phyloP scores from a whole-genome alignment of 106 monocot species.

The Ottelia alismoides region DNA sequence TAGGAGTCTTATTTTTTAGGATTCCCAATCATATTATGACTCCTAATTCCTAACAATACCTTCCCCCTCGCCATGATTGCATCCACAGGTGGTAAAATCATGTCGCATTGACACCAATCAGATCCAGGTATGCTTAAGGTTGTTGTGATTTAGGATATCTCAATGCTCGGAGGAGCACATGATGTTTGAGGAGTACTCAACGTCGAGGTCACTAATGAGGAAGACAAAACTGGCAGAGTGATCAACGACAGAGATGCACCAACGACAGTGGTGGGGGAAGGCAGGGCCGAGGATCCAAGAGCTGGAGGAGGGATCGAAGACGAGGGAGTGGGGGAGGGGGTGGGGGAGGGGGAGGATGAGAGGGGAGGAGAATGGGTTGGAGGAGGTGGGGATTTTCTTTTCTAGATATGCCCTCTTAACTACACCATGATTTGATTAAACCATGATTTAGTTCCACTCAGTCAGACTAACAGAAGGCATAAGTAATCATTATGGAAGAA shows the following conservation, averaged over 20 bases:
- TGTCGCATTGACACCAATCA: conserved; percentile 33
- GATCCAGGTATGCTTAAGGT: conserved; percentile 21
- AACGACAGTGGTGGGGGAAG: conserved; percentile 49
- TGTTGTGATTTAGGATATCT: conserved; percentile 8
- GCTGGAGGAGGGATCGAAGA: conserved; percentile 32
- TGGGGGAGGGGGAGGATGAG: conserved; percentile 42
- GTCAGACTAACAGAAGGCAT: too few species aligned
- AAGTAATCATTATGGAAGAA: too few species aligned
- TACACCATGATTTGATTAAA: too few species aligned
- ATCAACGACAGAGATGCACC: conserved; percentile 56
- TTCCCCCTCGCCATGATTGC: conserved; percentile 35
- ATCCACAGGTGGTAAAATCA: conserved; percentile 54
- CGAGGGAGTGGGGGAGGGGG: conserved; percentile 42
- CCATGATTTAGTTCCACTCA: too few species aligned
- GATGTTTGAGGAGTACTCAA: conserved; percentile 29
- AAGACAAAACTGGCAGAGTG: conserved; percentile 21
- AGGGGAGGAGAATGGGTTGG: conserved; percentile 33
- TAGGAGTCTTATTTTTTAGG: too few species aligned
- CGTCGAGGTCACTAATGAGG: conserved; percentile 42
- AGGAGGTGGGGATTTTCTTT: conserved; percentile 33
- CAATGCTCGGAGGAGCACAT: conserved; percentile 40
- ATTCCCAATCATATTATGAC: too few species aligned
- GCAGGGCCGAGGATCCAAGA: conserved; percentile 41
- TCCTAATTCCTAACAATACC: too few species aligned
- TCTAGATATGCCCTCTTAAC: too few species aligned